phyloP scores from a whole-genome alignment of 2,329 filamentous ascomycete genomes.

The Aspergillus thermomutatus region DNA sequence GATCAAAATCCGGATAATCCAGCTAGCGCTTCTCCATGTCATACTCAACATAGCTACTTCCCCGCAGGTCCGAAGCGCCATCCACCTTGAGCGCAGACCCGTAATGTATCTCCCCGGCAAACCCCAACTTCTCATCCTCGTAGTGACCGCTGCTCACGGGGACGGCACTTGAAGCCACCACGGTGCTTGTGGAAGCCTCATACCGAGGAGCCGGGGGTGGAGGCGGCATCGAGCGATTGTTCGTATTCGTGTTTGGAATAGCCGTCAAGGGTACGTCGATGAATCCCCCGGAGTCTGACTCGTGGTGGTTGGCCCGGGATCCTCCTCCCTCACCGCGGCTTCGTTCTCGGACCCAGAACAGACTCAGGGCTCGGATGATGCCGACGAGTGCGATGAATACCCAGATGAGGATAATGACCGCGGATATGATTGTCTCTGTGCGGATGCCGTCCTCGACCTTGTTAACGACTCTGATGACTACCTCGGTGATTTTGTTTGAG shows the following conservation, averaged over 20 bases:
- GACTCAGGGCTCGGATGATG: conserved; percentile 61
- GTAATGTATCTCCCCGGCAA: conserved; percentile 38
- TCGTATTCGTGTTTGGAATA: conserved; percentile 17
- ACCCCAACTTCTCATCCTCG: conserved; percentile 43
- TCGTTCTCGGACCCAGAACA: conserved; percentile 60
- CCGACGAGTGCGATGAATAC: conserved; percentile 73
- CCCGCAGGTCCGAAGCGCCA: conserved; percentile 19
- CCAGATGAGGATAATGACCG: conserved; percentile 71
- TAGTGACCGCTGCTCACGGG: conserved; percentile 15
- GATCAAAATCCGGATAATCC: not conserved
- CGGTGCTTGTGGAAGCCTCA: conserved; percentile 13
- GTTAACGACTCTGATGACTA: conserved; percentile 66
- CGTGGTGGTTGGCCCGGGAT: conserved; percentile 19
- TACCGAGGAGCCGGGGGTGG: conserved; percentile 25
- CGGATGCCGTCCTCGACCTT: conserved; percentile 66
- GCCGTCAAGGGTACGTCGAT: conserved; percentile 36
- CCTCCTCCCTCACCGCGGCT: conserved; percentile 59
- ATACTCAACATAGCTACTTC: conserved; percentile 40
- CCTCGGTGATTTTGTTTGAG: conserved; percentile 75
- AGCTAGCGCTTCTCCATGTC: conserved; percentile 28
- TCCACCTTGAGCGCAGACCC: conserved; percentile 28
- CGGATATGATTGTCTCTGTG: conserved; percentile 76
- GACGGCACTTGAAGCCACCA: not conserved
- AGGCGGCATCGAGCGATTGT: not conserved
- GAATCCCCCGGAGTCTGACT: conserved; percentile 27